Evolutionary conservation across 2,329 filamentous ascomycete species (phyloP), one percentile per base, ranked within the genome.

Genomic region (Phyllosticta capitalensis): DNA sequence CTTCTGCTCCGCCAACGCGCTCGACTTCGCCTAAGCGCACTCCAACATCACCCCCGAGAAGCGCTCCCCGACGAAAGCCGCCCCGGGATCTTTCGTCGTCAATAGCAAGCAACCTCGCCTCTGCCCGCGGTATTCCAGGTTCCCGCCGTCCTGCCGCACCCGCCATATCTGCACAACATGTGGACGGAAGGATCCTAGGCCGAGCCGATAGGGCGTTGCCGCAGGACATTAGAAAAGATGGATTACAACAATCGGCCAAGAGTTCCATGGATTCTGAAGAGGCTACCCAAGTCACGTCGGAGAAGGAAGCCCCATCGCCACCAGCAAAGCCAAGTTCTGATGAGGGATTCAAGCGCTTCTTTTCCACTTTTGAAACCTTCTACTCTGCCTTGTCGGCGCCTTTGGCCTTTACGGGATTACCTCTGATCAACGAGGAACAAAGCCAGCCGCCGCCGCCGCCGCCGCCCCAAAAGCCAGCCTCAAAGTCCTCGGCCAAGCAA

Each of bases 341-440:
- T 30, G 91, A 92, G 60, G 87, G 89, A 5, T 99, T 96, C 69
- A 84, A 89, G 6, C 84, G 86, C 58, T 99, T 97, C 75, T 99
- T 97, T 74, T 92, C 83, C 61, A 91, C 90, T 1, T 96, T 96
- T 67, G 91, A 92, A 59, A 90, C 83, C 58, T 83, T 96, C 54
- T 89, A 97, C 68, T 94, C 90, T 62, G 88, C 87, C 66, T 83
- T 97, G 12, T 95, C 92, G 0, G 91, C 92, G 0, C 92, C 92
- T 1, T 78, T 99, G 28, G 92, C 92, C 3, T 99, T 96, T 75
- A 90, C 94, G 4, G 92, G 92, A 0, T 81, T 99, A 9, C 94
- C 94, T 0, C 79, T 99, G 3, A 55, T 68, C 2, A 61, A 69
- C 0, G 63, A 68, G 0, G 65, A 68, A 0, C 63, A 48, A 49